These are phyloP conservation scores for Serendipita sp. DNA, from an alignment of 768 basidiomycete species.

Conservation along the genomic window DNA sequence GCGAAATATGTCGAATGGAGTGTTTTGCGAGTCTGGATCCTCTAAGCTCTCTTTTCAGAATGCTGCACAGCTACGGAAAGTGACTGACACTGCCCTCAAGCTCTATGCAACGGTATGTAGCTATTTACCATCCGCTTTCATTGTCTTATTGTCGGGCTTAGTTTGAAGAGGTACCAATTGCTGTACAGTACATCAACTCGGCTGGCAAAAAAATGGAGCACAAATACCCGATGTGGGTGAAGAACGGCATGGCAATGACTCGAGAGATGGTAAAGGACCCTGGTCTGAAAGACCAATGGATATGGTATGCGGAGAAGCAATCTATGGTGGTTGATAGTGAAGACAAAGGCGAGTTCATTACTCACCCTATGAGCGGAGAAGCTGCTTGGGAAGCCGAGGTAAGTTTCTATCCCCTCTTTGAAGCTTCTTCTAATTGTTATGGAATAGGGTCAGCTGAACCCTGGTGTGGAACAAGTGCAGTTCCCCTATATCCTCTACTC, in stretches of 20 bases:
- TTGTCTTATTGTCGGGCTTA: not conserved
- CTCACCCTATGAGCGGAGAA: not conserved
- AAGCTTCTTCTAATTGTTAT: not conserved
- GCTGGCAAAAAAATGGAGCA: not conserved
- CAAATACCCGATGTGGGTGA: not conserved
- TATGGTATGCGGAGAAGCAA: not conserved
- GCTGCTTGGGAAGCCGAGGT: not conserved
- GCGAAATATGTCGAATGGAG: not conserved
- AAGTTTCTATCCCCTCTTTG: not conserved
- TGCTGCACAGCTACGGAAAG: too few species aligned
- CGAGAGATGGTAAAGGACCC: not conserved
- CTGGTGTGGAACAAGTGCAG: too few species aligned
- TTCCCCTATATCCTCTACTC: too few species aligned
- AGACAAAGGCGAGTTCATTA: not conserved
- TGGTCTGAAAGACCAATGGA: not conserved
- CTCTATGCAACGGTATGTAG: too few species aligned
- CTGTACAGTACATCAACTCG: not conserved
- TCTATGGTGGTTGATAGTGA: not conserved
- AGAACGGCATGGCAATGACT: not conserved
- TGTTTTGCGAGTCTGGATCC: not conserved
- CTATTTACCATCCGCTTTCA: too few species aligned
- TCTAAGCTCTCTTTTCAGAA: not conserved
- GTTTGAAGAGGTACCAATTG: not conserved
- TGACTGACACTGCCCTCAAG: too few species aligned
- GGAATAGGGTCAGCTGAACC: too few species aligned